These are phyloP conservation scores for Thalassiosira mediterranea DNA, from an alignment of 352 stramenopile genomes.

Conservation along the genomic window DNA sequence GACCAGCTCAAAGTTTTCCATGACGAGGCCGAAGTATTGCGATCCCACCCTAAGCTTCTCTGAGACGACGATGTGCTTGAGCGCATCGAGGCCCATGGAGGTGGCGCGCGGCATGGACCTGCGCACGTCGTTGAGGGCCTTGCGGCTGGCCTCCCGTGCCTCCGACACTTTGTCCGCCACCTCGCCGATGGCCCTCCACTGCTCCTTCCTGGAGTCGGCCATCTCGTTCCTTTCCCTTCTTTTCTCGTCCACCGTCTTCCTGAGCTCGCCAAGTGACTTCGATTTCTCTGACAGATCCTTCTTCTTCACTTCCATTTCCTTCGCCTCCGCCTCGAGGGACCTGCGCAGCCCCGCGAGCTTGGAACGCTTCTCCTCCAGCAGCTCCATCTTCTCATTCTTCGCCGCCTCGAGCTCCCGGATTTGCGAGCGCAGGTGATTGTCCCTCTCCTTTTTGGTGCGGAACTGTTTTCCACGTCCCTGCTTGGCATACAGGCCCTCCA, in stretches of 20 bases:
- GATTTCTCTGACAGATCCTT: conserved; percentile 60
- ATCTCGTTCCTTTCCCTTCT: conserved; percentile 70
- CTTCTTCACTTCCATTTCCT: conserved; percentile 51
- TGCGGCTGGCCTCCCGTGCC: conserved; percentile 61
- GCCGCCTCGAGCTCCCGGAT: conserved; percentile 71
- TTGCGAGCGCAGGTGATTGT: conserved; percentile 85
- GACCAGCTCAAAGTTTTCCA: conserved; percentile 91
- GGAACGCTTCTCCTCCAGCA: conserved; percentile 58
- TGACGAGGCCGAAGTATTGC: conserved; percentile 93
- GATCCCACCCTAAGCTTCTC: conserved; percentile 67
- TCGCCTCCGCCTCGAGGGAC: conserved; percentile 30
- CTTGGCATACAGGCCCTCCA: conserved; percentile 93
- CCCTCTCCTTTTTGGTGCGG: conserved; percentile 90
- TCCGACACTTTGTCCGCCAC: conserved; percentile 72
- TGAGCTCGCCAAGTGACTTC: conserved; percentile 58
- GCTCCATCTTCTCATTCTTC: conserved; percentile 65
- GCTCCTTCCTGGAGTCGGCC: conserved; percentile 77
- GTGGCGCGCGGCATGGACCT: conserved; percentile 82
- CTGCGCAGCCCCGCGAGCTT: conserved; percentile 60
- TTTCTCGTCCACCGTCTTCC: conserved; percentile 72
- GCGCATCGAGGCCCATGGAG: conserved; percentile 74
- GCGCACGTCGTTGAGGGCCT: conserved; percentile 52
- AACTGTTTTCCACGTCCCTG: conserved; percentile 96
- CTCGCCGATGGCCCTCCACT: conserved; percentile 73
- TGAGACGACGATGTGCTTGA: conserved; percentile 88